Evolutionary conservation across 2,329 filamentous ascomycete species (phyloP), one percentile per base, ranked within the genome.

Genomic region (Knoxdaviesia proteae): DNA sequence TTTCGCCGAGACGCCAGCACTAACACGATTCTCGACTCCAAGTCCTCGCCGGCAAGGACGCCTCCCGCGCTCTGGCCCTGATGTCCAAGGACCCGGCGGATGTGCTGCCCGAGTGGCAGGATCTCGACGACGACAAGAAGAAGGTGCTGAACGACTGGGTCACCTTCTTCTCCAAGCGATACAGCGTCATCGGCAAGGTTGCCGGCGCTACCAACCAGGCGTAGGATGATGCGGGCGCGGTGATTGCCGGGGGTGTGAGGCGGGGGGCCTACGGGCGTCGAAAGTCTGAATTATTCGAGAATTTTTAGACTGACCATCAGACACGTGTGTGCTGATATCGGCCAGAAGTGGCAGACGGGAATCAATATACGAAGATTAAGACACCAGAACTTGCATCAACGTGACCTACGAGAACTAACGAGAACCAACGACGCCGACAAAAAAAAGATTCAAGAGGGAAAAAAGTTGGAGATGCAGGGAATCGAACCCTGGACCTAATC

Each of bases 1-100:
- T 39, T 30, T 39, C 8, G 3, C 8, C 34, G 34, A 11, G 11
- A 36, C 34, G 3, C 9, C 34, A 36, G 8, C 34, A 9, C 34
- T 36, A 9, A 9, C 8, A 36, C 34, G 9, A 36, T 36, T 20
- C 20, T 20, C 20, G 34, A 36, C 40, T 35, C 38, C 37, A 50
- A 98, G 90, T 94, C 20, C 98, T 98, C 56, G 82, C 84, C 3
- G 90, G 90, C 47, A 93, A 93, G 56, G 92, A 98, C 54, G 81
- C 90, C 31, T 96, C 90, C n/a, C 76, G 84, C 47, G 90, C 86
- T 6, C 71, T 98, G 2, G 90, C 77, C 7, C 78, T 77, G 58
- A 90, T 84, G 1, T 94, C 86, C 6, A 76, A 87, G 41, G 92
- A 94, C 58, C 60, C 70, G 5, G 84, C 90, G 53, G 87, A 96